Conservation (phyloP, 2,329 filamentous ascomycete genomes). For the Diaporthe citriasiana region DNA sequence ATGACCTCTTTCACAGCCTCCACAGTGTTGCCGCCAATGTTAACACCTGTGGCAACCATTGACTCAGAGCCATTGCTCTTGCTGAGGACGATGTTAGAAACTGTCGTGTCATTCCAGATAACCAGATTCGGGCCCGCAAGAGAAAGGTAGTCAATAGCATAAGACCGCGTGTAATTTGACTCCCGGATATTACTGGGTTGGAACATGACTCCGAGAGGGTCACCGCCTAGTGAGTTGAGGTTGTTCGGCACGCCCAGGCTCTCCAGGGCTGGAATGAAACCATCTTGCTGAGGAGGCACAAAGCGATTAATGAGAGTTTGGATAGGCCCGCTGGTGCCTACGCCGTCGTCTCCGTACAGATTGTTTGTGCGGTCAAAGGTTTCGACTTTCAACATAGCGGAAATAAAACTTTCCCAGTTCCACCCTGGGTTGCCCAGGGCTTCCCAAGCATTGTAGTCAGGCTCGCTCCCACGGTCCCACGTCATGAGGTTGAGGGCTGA, state of each 20-base stretch:
- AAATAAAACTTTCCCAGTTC: constrained; percentile 60
- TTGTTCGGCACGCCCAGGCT: constrained; percentile 19
- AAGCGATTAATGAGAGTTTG: constrained; percentile 18
- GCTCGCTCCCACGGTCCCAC: constrained; percentile 60
- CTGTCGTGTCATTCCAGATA: constrained; percentile 53
- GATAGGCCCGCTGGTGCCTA: neutral
- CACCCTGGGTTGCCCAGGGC: constrained; percentile 70
- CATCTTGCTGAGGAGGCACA: constrained; percentile 7
- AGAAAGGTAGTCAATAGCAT: constrained; percentile 53
- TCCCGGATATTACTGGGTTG: constrained; percentile 49
- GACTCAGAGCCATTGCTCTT: constrained; percentile 43
- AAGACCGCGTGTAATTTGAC: constrained; percentile 49
- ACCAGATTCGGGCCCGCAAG: constrained; percentile 55
- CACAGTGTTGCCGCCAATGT: constrained; percentile 26
- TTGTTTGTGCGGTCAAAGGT: constrained; percentile 29
- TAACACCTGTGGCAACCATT: constrained; percentile 49
- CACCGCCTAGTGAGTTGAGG: constrained; percentile 10
- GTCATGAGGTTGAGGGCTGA: constrained; percentile 73
- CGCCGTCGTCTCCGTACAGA: neutral
- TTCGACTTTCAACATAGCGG: constrained; percentile 29
- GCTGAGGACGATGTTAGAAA: constrained; percentile 44
- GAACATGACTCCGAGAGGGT: constrained; percentile 8
- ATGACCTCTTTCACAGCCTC: constrained; percentile 50
- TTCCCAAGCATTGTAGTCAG: constrained; percentile 70
- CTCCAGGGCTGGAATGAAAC: constrained; percentile 15